Evolutionary conservation across 352 stramenopile species (phyloP).

Genomic region (Globisporangium orthogonon): DNA sequence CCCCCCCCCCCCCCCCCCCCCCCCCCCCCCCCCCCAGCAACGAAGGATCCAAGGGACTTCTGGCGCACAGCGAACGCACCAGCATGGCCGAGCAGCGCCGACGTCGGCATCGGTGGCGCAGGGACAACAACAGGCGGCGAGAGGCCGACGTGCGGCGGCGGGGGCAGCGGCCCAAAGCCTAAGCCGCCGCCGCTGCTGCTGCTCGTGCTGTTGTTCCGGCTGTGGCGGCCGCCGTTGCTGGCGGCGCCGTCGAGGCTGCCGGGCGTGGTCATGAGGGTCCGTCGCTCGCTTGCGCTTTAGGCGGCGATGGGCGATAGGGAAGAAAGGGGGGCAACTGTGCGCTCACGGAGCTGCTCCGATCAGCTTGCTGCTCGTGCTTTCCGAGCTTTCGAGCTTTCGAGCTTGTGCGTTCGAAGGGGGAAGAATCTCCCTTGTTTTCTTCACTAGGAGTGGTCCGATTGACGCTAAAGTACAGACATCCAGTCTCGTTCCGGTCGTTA

Average conservation of each 20-base stretch:
- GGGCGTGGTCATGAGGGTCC: constrained; percentile 3
- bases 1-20: too few relatives aligned
- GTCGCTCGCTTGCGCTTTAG: neutral
- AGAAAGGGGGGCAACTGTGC: neutral
- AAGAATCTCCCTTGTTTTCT: too few relatives aligned
- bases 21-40: too few relatives aligned
- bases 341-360: too few relatives aligned
- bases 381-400: too few relatives aligned
- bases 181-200: constrained; percentile 29
- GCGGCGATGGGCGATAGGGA: neutral
- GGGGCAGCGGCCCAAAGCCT: constrained; percentile 14
- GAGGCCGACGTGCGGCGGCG: constrained; percentile 12
- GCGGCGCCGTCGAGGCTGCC: constrained; percentile 8
- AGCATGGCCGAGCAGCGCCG: constrained; percentile 7
- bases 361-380: too few relatives aligned
- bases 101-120: constrained; percentile 6
- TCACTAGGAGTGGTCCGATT: too few relatives aligned
- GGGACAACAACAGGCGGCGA: constrained; percentile 12
- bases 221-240: constrained; percentile 20
- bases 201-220: constrained; percentile 35
- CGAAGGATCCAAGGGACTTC: neutral
- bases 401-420: too few relatives aligned
- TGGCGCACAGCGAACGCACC: constrained; percentile 3
- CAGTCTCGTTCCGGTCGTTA: too few relatives aligned
- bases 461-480: too few relatives aligned